Base-by-base conservation (phyloP, 2,329 filamentous ascomycete species). In the Xylaria hypoxylon region DNA sequence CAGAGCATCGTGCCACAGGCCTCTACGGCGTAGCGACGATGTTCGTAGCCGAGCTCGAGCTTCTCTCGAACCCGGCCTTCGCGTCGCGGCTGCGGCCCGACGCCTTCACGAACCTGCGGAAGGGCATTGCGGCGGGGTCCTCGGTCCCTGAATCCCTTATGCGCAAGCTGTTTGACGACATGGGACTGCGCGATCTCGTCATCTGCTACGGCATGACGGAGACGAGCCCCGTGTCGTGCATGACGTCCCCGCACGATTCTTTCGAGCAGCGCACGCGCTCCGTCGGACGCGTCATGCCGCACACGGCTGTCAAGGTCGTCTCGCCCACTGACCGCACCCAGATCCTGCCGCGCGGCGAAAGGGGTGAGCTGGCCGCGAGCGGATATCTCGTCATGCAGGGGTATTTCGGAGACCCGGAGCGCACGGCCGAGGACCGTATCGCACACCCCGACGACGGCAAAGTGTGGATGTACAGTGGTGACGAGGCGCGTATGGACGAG, bases 121-220 rank as follows among this genome's bases (percentile, higher is more conserved):
- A 95, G n/a, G 96, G 96, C 33, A 97, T 98, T 72, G 94, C 92
- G 11, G 93, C 95, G 0, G 96, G 96, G 0, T 92, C 88, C 62
- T 92, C 89, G n/a, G 90, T 98, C 1, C 95, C 96, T 0, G 88
- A 90, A 22, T 86, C 92, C 59, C 83, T 97, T 31, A 97, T 96
- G 92, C 84, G 86, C 19, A 88, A 87, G 66, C 81, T 98, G 6
- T 91, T 95, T 77, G 84, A 85, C 26, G 85, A 82, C 1, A 83
- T 98, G 8, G 96, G 96, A 55, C 82, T 98, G 19, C 87, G 85
- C 0, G 92, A 97, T 62, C 81, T 98, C 24, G 95, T 94, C 0
- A 97, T 97, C 70, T 97, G 94, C 83, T 98, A 97, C 78, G 94
- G 94, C 68, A 97, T 97, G 94, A 97, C 94, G 1, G 94, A 97